Evolutionary conservation across 2,329 filamentous ascomycete genomes (phyloP).

Genomic region (Aspergillus latus): DNA sequence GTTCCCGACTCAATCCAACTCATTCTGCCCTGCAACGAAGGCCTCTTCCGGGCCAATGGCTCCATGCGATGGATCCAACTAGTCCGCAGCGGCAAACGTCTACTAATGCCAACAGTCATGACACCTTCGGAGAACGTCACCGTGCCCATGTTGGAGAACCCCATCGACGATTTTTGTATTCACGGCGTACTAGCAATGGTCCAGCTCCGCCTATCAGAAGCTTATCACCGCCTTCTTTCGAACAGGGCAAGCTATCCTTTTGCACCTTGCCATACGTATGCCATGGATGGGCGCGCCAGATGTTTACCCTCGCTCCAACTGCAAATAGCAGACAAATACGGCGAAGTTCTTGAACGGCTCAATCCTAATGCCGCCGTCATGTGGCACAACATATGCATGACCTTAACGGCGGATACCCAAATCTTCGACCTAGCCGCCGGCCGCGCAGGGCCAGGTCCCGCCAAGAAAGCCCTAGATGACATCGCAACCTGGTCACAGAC

Average conservation of each 20-base stretch:
- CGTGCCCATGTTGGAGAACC: constrained; percentile 34
- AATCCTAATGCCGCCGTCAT: constrained; percentile 53
- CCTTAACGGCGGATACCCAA: constrained; percentile 52
- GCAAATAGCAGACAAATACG: constrained; percentile 38
- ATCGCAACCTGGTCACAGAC: constrained; percentile 54
- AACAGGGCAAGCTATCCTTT: constrained; percentile 41
- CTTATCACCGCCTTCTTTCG: constrained; percentile 45
- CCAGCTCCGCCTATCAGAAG: constrained; percentile 44
- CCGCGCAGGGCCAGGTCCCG: constrained; percentile 48
- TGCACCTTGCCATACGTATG: constrained; percentile 48
- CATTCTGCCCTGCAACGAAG: constrained; percentile 47
- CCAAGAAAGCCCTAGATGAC: constrained; percentile 51
- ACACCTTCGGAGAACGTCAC: constrained; percentile 38
- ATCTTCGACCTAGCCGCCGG: constrained; percentile 56
- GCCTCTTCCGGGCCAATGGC: constrained; percentile 45
- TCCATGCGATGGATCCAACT: constrained; percentile 40
- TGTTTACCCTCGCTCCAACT: constrained; percentile 36
- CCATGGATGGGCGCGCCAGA: constrained; percentile 49
- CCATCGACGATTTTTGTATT: constrained; percentile 39
- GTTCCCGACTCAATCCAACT: constrained; percentile 49
- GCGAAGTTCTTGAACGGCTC: constrained; percentile 43
- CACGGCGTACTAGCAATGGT: constrained; percentile 41
- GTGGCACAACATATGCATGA: constrained; percentile 56
- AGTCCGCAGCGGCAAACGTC: constrained; percentile 36
- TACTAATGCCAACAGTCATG: constrained; percentile 34